Conservation (phyloP, 1,284 basidiomycete species). For the Tilletiopsis washingtonensis region DNA sequence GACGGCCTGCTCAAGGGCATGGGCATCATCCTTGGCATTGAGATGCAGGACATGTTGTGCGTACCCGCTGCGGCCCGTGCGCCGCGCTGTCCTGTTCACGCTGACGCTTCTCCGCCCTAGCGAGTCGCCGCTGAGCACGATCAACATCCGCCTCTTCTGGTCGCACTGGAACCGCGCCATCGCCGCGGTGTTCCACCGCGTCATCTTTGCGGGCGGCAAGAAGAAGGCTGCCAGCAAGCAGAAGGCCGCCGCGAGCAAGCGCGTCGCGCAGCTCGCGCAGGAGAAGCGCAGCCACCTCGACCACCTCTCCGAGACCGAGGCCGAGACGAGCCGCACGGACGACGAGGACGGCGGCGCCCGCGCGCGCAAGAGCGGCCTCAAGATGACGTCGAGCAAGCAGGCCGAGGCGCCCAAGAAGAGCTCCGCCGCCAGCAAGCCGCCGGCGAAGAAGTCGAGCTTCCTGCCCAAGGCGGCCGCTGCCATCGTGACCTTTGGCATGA, state of each 20-base stretch:
- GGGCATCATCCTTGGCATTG: constrained; percentile 36
- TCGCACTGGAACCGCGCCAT: constrained; percentile 47
- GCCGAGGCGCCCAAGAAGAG: constrained; percentile 9
- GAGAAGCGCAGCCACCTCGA: constrained; percentile 24
- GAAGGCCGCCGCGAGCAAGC: neutral
- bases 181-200: constrained; percentile 43
- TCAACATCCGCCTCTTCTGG: constrained; percentile 45
- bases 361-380: constrained; percentile 14
- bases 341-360: constrained; percentile 18
- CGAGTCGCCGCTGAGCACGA: constrained; percentile 41
- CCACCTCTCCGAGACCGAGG: constrained; percentile 37
- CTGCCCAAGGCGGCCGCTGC: constrained; percentile 33
- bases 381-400: constrained; percentile 15
- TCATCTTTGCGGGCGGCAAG: constrained; percentile 38
- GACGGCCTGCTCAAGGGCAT: constrained; percentile 35
- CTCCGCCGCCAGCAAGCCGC: neutral
- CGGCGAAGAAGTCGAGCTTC: constrained; percentile 19
- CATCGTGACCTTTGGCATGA: constrained; percentile 41
- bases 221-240: constrained; percentile 7
- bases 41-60: constrained; percentile 44
- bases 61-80: neutral
- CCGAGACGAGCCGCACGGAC: constrained; percentile 26
- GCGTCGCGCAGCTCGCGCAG: neutral
- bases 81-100: neutral
- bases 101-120: constrained; percentile 1